phyloP scores from a whole-genome alignment of 1,284 basidiomycete species.

The Tilletia walkeri region DNA sequence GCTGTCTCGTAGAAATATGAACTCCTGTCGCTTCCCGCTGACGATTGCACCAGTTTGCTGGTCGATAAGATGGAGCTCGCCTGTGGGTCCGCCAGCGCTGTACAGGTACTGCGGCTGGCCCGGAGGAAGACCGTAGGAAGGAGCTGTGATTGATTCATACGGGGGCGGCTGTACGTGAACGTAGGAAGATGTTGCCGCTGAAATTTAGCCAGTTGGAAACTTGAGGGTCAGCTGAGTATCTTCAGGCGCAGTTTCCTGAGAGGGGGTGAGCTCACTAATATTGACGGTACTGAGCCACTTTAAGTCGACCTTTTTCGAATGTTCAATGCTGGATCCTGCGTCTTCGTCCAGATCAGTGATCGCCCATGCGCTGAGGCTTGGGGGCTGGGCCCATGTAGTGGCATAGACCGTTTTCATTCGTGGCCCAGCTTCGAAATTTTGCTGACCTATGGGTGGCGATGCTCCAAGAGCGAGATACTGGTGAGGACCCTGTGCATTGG shows the following conservation, averaged over 20 bases:
- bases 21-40: slow-evolving; percentile 28
- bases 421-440: not conserved
- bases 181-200: slow-evolving; percentile 46
- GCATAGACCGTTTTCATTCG: slow-evolving; percentile 36
- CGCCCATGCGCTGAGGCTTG: slow-evolving; percentile 37
- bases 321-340: slow-evolving; percentile 1
- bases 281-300: slow-evolving; percentile 21
- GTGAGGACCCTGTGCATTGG: slow-evolving; percentile 36
- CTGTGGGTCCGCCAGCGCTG: slow-evolving; percentile 47
- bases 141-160: slow-evolving; percentile 26
- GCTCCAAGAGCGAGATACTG: slow-evolving; percentile 39
- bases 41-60: slow-evolving; percentile 30
- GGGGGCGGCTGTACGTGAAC: slow-evolving; percentile 40
- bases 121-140: slow-evolving; percentile 31
- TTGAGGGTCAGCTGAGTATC: not conserved
- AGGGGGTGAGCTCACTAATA: slow-evolving; percentile 23
- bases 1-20: slow-evolving; percentile 33
- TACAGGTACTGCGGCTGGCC: slow-evolving; percentile 31
- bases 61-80: slow-evolving; percentile 41
- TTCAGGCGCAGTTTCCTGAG: not conserved
- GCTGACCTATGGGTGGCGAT: not conserved
- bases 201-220: not conserved
- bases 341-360: slow-evolving; percentile 23
- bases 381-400: slow-evolving; percentile 39
- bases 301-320: slow-evolving; percentile 1